These are phyloP conservation scores for Anacardium occidentale DNA, from an alignment of 345 rosid species.

Conservation along the genomic window DNA sequence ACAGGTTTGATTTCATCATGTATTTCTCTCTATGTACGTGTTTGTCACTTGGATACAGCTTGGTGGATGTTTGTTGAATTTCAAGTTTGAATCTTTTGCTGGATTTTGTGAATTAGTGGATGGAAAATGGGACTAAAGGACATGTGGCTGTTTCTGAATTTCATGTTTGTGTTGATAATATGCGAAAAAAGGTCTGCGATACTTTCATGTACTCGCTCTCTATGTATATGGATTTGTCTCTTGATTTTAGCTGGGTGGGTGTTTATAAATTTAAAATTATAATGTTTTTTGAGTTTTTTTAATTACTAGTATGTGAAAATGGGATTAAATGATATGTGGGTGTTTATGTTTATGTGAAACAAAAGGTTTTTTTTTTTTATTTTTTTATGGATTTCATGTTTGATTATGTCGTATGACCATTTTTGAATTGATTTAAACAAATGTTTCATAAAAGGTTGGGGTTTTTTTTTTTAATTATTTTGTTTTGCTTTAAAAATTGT, in stretches of 20 bases:
- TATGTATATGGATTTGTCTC: not conserved
- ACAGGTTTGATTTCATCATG: slow-evolving; percentile 47
- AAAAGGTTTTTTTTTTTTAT: too few species aligned
- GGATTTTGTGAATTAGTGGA: not conserved
- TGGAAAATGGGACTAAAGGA: not conserved
- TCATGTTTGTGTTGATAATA: not conserved
- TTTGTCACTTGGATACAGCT: not conserved
- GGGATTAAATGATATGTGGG: not conserved
- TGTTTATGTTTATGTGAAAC: not conserved
- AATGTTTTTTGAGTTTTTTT: too few species aligned
- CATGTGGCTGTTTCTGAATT: not conserved
- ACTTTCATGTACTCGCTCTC: not conserved
- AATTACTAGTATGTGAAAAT: not conserved
- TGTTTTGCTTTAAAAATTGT: too few species aligned
- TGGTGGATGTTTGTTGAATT: not conserved
- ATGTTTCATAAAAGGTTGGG: not conserved
- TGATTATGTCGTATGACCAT: not conserved
- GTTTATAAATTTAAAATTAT: not conserved
- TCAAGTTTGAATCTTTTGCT: not conserved
- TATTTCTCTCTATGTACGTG: too few species aligned
- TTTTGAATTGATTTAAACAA: too few species aligned
- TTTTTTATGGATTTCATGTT: not conserved
- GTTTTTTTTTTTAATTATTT: not conserved
- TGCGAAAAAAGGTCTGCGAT: too few species aligned
- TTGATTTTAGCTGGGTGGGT: not conserved